phyloP scores from a whole-genome alignment of 2,329 filamentous ascomycete species.

The Alternaria sp. region DNA sequence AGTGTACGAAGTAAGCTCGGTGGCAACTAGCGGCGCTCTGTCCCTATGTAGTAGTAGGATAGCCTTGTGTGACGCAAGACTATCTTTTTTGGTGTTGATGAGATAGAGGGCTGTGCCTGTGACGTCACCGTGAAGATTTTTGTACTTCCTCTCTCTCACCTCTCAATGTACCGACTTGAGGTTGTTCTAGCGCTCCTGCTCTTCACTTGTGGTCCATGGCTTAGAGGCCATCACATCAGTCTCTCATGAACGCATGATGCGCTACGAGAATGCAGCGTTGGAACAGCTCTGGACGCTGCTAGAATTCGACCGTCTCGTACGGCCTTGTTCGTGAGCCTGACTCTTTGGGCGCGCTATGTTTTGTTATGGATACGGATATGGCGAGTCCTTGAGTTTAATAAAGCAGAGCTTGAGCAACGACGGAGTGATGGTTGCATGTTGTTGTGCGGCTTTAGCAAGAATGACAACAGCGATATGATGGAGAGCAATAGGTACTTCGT shows the following conservation, averaged over 20 bases:
- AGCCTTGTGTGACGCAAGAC: not conserved
- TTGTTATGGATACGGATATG: not conserved
- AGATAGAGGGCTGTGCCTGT: not conserved
- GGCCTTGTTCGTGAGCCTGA: not conserved
- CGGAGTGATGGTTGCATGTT: not conserved
- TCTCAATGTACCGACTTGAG: not conserved
- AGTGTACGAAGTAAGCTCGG: not conserved
- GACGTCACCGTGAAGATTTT: not conserved
- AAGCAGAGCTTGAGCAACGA: not conserved
- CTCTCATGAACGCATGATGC: not conserved
- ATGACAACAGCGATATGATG: not conserved
- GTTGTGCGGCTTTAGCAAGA: not conserved
- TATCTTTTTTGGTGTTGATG: not conserved
- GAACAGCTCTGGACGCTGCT: not conserved
- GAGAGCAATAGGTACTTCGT: not conserved
- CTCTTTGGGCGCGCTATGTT: not conserved
- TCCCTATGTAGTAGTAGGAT: not conserved
- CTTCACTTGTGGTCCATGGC: not conserved
- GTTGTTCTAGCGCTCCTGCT: not conserved
- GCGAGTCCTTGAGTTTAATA: not conserved
- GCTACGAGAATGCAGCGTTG: not conserved
- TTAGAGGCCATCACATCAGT: not conserved
- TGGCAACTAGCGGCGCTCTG: not conserved
- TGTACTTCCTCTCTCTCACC: not conserved
- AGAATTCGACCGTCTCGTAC: not conserved